Evolutionary conservation across 2,329 filamentous ascomycete species (phyloP).

Genomic region (Fusarium sarcochroum): DNA sequence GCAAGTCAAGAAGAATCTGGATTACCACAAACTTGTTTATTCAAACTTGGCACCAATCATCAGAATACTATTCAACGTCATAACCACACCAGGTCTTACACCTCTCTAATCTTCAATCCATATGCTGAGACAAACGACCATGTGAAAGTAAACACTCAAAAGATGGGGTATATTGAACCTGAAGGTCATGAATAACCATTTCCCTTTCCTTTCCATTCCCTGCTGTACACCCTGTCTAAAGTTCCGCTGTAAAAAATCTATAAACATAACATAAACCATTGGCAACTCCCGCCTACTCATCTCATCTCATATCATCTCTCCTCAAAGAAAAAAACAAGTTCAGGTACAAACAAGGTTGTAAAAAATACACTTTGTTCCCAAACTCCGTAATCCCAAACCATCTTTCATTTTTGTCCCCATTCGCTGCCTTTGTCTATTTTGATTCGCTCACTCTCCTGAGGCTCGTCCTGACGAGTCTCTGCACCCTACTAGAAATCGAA

Average conservation of each 20-base stretch:
- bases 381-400: constrained; percentile 25
- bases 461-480: constrained; percentile 33
- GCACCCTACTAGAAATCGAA: constrained; percentile 15
- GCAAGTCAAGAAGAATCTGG: too few relatives aligned
- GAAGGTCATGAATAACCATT: constrained; percentile 4
- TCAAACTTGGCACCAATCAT: background rate
- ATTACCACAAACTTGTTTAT: background rate
- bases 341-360: constrained; percentile 24
- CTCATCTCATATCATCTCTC: background rate
- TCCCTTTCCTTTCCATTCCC: constrained; percentile 13
- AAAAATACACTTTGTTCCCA: constrained; percentile 28
- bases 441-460: constrained; percentile 19
- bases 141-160: background rate
- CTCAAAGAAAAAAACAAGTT: constrained; percentile 2
- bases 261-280: constrained; percentile 14
- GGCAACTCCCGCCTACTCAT: constrained; percentile 8
- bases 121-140: background rate
- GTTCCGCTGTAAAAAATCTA: constrained; percentile 33
- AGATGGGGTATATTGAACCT: constrained; percentile 17
- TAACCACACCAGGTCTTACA: background rate
- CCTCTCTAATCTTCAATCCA: background rate
- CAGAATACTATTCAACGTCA: too few relatives aligned
- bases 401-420: constrained; percentile 26
- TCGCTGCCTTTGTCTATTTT: constrained; percentile 39
- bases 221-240: constrained; percentile 32